Conservation (phyloP, 108 stramenopile species). For the Heterococcus sp. region DNA sequence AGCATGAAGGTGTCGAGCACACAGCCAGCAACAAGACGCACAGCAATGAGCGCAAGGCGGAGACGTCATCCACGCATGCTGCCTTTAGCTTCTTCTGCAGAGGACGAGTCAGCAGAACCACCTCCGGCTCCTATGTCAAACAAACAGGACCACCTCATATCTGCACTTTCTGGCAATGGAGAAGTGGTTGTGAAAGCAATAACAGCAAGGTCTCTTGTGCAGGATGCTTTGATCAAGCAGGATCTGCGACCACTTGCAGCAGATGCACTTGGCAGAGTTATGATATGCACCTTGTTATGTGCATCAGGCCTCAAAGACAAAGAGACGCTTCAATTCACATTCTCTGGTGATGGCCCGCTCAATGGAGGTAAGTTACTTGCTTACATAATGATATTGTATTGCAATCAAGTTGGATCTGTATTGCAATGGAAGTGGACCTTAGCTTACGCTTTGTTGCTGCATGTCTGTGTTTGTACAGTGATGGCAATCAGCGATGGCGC, state of each 20-base stretch:
- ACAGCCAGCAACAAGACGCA: no score
- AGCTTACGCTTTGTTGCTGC: not conserved
- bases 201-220: not conserved
- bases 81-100: no score
- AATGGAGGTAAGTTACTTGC: not conserved
- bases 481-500: conserved; percentile 10
- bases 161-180: not conserved
- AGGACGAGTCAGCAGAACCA: no score
- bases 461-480: not conserved
- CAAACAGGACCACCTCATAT: not conserved
- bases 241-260: conserved; percentile 33
- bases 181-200: not conserved
- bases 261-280: conserved; percentile 36
- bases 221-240: conserved; percentile 31
- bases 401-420: not conserved
- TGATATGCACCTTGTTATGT: conserved; percentile 38
- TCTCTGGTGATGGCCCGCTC: conserved; percentile 19
- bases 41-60: no score
- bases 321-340: conserved; percentile 41
- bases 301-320: conserved; percentile 33
- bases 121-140: not conserved
- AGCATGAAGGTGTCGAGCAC: no score
- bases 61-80: no score
- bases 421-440: not conserved
- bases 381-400: not conserved